A percentile compares a stretch with the other conserved stretches of the same genome.
Evolutionary conservation across 2,329 filamentous ascomycete genomes (phyloP).

Genomic region (Pseudogymnoascus sp.): DNA sequence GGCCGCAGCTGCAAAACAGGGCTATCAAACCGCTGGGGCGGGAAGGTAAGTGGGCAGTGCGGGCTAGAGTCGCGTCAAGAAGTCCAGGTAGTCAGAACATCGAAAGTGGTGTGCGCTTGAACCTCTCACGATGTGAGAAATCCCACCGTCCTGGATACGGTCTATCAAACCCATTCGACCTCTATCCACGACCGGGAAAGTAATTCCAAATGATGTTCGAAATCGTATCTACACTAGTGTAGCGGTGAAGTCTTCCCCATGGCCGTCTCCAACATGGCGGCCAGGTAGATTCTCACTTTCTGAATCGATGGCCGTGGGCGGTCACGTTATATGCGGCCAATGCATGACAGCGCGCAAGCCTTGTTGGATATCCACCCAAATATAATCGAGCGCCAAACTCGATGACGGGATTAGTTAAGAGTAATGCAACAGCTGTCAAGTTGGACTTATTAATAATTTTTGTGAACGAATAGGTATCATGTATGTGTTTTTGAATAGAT

Average conservation of each 20-base stretch:
- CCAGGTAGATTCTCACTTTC: neutral
- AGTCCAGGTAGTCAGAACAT: neutral
- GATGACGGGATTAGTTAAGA: neutral
- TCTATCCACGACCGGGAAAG: neutral
- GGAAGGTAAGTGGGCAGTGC: neutral
- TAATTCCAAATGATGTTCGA: neutral
- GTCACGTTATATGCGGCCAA: neutral
- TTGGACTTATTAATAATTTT: neutral
- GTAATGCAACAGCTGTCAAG: neutral
- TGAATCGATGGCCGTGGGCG: neutral
- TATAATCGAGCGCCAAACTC: neutral
- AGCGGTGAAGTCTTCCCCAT: neutral
- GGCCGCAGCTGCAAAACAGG: neutral
- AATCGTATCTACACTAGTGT: neutral
- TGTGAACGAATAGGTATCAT: neutral
- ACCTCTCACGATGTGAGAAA: neutral
- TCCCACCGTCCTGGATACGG: neutral
- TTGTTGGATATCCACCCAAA: conserved; percentile 1
- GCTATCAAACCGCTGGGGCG: neutral
- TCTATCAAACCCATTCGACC: neutral
- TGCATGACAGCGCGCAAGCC: neutral
- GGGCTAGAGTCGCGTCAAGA: neutral
- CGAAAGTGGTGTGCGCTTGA: neutral
- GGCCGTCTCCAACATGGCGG: neutral
- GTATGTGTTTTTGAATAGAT: neutral